Evolutionary conservation across 2,329 filamentous ascomycete species (phyloP).

Genomic region (Diaporthe sp.): DNA sequence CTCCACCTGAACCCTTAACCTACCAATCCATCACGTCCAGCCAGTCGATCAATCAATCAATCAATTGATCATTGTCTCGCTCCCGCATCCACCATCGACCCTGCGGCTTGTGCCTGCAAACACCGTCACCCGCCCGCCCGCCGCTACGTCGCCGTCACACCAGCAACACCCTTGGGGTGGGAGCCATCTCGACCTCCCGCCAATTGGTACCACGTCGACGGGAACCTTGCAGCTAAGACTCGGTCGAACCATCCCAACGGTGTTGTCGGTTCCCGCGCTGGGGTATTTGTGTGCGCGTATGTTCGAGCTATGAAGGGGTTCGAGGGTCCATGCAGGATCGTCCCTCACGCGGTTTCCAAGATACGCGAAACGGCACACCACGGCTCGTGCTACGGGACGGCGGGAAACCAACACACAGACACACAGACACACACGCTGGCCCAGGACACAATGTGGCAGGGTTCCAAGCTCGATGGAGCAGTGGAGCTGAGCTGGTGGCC

Average conservation of each 20-base stretch:
- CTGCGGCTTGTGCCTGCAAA: background rate
- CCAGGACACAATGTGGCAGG: background rate
- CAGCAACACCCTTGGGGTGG: background rate
- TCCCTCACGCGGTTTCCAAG: background rate
- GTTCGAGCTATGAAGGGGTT: background rate
- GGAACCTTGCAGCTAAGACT: constrained; percentile 29
- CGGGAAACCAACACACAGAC: background rate
- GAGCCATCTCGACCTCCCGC: background rate
- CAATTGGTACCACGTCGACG: constrained; percentile 24
- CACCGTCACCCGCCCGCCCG: background rate
- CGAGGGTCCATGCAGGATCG: constrained; percentile 27
- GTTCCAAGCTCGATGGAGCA: background rate
- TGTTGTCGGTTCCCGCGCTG: constrained; percentile 8
- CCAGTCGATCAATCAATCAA: constrained; percentile 17
- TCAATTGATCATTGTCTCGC: constrained; percentile 14
- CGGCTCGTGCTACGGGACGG: background rate
- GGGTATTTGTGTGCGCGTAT: too few species aligned
- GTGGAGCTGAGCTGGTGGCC: background rate
- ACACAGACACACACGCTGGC: too few species aligned
- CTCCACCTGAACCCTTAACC: constrained; percentile 6
- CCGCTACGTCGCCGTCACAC: background rate
- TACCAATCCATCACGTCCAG: background rate
- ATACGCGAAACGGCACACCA: constrained; percentile 25
- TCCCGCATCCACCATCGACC: background rate
- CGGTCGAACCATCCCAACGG: constrained; percentile 20